A percentile compares a stretch with the other conserved stretches of the same genome.
phyloP scores from a whole-genome alignment of 768 basidiomycete species.

The Multifurca ochricompacta region DNA sequence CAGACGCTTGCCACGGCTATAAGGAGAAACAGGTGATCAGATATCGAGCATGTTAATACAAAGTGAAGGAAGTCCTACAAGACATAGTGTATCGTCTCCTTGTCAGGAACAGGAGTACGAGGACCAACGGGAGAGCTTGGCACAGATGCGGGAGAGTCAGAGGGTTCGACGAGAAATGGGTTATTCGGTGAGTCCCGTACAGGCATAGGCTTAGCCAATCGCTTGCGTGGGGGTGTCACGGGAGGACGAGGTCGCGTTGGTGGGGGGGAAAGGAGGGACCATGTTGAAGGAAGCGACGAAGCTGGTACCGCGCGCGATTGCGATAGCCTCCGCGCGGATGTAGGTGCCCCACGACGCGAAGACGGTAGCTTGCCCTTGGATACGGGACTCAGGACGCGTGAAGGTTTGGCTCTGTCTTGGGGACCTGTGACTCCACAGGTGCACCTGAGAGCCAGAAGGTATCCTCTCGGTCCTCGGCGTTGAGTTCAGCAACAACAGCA shows the following conservation, averaged over 20 bases:
- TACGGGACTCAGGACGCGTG: slow-evolving; percentile 5
- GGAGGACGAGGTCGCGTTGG: slow-evolving; percentile 17
- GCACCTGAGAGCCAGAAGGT: slow-evolving; percentile 17
- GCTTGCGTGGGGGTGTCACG: slow-evolving; percentile 17
- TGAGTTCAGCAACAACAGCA: slow-evolving; percentile 17
- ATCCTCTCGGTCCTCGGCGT: slow-evolving; percentile 18
- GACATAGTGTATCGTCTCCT: slow-evolving; percentile 18
- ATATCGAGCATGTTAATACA: not conserved
- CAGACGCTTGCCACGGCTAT: slow-evolving; percentile 19
- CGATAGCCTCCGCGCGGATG: slow-evolving; percentile 14
- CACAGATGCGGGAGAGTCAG: slow-evolving; percentile 14
- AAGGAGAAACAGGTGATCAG: too few relatives aligned
- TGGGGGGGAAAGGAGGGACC: slow-evolving; percentile 20
- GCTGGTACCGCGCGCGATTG: slow-evolving; percentile 19
- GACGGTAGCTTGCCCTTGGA: slow-evolving; percentile 9
- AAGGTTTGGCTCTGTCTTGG: slow-evolving; percentile 10
- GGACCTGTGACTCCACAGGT: not conserved
- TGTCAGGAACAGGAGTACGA: slow-evolving; percentile 14
- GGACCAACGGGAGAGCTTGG: slow-evolving; percentile 20
- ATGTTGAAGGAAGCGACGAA: slow-evolving; percentile 4
- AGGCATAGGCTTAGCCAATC: slow-evolving; percentile 10
- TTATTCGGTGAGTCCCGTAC: slow-evolving; percentile 23
- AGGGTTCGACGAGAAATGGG: slow-evolving; percentile 16
- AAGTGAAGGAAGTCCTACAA: slow-evolving; percentile 13
- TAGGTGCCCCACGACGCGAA: slow-evolving; percentile 12